phyloP scores from a whole-genome alignment of 352 stramenopile genomes.

The Pythium monospermum region DNA sequence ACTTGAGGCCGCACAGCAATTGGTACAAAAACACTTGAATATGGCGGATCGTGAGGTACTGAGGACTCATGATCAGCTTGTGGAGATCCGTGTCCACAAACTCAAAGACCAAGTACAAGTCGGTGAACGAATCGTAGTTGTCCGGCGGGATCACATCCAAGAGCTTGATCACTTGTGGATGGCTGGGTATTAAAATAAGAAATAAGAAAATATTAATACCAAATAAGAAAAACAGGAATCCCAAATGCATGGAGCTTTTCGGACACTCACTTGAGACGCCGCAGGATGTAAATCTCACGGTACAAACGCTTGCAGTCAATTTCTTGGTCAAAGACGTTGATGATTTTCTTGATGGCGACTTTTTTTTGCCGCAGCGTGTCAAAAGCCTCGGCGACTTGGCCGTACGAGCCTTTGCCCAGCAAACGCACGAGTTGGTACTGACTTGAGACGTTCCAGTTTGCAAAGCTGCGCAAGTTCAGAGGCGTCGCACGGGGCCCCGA shows the following conservation, averaged over 20 bases:
- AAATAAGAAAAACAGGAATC: slow-evolving; percentile 4
- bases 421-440: slow-evolving; percentile 79
- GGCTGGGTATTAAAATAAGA: no score
- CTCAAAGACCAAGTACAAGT: slow-evolving; percentile 92
- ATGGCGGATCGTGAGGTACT: slow-evolving; percentile 93
- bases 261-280: slow-evolving; percentile 50
- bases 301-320: slow-evolving; percentile 87
- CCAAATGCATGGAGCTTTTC: not conserved
- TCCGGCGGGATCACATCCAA: slow-evolving; percentile 80
- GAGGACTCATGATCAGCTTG: slow-evolving; percentile 91
- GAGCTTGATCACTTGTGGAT: slow-evolving; percentile 79
- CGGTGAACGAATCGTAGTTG: slow-evolving; percentile 81
- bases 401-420: slow-evolving; percentile 82
- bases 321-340: slow-evolving; percentile 85
- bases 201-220: no score
- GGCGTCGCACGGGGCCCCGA: slow-evolving; percentile 55
- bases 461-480: slow-evolving; percentile 78
- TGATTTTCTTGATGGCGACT: slow-evolving; percentile 88
- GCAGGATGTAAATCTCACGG: slow-evolving; percentile 86
- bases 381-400: slow-evolving; percentile 80
- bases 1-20: slow-evolving; percentile 93
- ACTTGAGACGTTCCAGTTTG: slow-evolving; percentile 76
- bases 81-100: slow-evolving; percentile 93
- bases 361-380: slow-evolving; percentile 76
- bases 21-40: slow-evolving; percentile 98